A percentile compares a stretch with the other conserved stretches of the same genome.
These are phyloP conservation scores for Penstemon newberryi DNA, from an alignment of 257 asterid species.

Conservation along the genomic window DNA sequence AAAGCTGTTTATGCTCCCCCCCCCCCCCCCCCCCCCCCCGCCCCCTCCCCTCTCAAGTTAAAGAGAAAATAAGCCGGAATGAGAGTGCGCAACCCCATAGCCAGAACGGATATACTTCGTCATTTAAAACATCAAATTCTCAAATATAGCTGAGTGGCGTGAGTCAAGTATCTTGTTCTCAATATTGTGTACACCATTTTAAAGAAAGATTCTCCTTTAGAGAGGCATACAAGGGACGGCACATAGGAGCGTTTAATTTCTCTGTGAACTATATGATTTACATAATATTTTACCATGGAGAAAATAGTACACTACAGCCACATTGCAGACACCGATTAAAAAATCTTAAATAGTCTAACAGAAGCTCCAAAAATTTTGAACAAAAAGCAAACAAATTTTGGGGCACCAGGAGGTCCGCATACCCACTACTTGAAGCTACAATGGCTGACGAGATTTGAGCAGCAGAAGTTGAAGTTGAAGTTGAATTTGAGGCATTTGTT, in stretches of 20 bases:
- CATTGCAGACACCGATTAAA: neutral
- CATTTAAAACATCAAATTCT: slow-evolving; percentile 1
- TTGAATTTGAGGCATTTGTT: slow-evolving; percentile 9
- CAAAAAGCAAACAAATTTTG: slow-evolving; percentile 7
- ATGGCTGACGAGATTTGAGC: slow-evolving; percentile 22
- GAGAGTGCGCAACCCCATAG: neutral
- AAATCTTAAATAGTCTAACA: no score
- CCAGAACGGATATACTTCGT: no score
- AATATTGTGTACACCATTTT: neutral
- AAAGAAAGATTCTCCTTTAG: slow-evolving; percentile 5
- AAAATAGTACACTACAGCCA: neutral
- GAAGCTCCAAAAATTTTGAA: no score
- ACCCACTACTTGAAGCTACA: slow-evolving; percentile 16
- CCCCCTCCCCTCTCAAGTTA: neutral
- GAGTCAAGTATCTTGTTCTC: neutral
- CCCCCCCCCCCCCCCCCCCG: neutral
- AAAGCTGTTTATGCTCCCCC: neutral
- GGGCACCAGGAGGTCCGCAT: slow-evolving; percentile 34
- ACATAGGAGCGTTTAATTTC: slow-evolving; percentile 2
- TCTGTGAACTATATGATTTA: slow-evolving; percentile 1
- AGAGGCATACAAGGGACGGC: slow-evolving; percentile 4
- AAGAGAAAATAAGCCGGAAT: neutral
- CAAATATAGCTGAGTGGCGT: neutral
- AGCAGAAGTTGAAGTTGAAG: neutral
- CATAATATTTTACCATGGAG: neutral